A percentile compares a stretch with the other conserved stretches of the same genome.
phyloP scores from a whole-genome alignment of 306 rosid species.

The Vachellia collinsii region DNA sequence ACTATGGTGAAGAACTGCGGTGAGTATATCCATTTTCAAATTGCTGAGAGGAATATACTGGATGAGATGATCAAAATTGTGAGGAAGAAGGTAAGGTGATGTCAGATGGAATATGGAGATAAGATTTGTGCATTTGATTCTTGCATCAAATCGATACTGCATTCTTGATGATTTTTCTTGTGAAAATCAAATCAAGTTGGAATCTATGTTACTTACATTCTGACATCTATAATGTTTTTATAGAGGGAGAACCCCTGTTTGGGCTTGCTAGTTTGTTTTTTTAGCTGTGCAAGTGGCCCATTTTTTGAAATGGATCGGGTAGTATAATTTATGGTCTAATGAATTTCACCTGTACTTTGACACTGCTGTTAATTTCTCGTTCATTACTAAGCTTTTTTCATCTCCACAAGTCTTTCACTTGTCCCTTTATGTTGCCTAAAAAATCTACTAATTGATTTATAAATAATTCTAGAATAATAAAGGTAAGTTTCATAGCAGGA shows the following conservation, averaged over 20 bases:
- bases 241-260: constrained; percentile 16
- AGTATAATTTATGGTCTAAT: neutral
- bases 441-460: neutral
- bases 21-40: constrained; percentile 85
- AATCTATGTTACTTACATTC: constrained; percentile 2
- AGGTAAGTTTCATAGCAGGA: neutral
- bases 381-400: neutral
- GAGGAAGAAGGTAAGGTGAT: constrained; percentile 80
- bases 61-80: constrained; percentile 96
- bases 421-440: neutral
- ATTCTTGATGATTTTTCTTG: constrained; percentile 4
- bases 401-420: neutral
- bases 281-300: neutral
- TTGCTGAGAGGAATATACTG: constrained; percentile 81
- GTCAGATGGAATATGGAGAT: constrained; percentile 20
- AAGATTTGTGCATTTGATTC: neutral
- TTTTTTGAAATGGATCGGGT: neutral
- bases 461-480: neutral
- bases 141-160: neutral
- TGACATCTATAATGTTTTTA: neutral
- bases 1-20: constrained; percentile 99
- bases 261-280: constrained; percentile 4
- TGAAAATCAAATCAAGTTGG: neutral
- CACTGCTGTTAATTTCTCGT: constrained; percentile 16
- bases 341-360: neutral